Base-by-base conservation (phyloP, 1,284 basidiomycete genomes). In the Ganoderma multipileum region DNA sequence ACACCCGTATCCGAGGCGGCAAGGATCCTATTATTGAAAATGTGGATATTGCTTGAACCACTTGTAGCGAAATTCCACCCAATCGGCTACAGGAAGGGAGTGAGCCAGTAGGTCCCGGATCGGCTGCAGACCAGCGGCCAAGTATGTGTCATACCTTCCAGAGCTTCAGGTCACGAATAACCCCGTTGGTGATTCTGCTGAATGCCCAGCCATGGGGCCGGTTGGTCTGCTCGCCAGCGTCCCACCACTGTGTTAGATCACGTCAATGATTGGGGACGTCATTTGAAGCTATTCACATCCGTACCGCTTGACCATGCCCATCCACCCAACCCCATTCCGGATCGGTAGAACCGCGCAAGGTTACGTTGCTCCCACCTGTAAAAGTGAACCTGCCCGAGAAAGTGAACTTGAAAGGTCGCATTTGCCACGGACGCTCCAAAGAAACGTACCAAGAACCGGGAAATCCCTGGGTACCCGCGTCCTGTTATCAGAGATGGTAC, bases 241-340 rank as follows among this genome's bases (percentile, higher is more conserved):
- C 84, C 88, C 89, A 90, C 89, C 89, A 90, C 86, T 88, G 64
- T n/a, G 23, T 60, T 36, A 44, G 28, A 52, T 28, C 33, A 23
- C 59, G 20, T 52, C 26, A 47, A 38, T 41, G 20, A 26, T 2
- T 11, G n/a, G 9, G 3, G 12, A 65, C 12, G 61, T 59, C 28
- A 18, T 28, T 67, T 14, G 30, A n/a, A n/a, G 2, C 7, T 20
- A 6, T 6, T 42, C 61, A 30, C 41, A 39, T 2, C 72, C 81
- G 64, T 68, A 87, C 87, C 59, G 81, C 81, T 80, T 89, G 88
- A 2, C 89, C 89, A 68, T 89, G 84, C 0, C 80, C 84, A 68
- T 90, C 85, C 0, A 90, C 83, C 88, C 88, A 90, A 16, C 88
- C 88, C 86, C 87, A 87, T 2, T 85, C 68, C 0, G 86, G 84